Percentiles rank a stretch among this genome's conserved stretches.
phyloP scores from a whole-genome alignment of 331 rosid genomes.

The Malus hybrid region DNA sequence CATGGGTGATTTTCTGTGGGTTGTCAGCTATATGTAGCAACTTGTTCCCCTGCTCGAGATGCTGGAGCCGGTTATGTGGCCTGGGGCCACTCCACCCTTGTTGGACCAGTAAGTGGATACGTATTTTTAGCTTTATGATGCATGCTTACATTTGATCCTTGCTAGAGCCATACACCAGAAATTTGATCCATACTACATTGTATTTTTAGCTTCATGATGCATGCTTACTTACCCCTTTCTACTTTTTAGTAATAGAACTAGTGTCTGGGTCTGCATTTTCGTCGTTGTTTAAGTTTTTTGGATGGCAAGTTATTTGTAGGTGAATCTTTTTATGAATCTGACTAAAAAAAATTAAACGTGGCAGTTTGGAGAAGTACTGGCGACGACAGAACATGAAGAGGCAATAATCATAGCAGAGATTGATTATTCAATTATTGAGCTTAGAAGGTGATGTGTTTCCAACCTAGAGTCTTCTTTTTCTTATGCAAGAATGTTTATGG shows the following conservation, averaged over 20 bases:
- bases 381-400: constrained; percentile 83
- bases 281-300: background rate
- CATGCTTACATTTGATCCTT: background rate
- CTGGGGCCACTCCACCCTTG: constrained; percentile 98
- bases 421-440: constrained; percentile 63
- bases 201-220: too few relatives aligned
- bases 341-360: constrained; percentile 10
- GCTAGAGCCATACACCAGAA: background rate
- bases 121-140: constrained; percentile 1
- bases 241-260: background rate
- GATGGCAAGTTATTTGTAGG: background rate
- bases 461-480: background rate
- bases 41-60: constrained; percentile 96
- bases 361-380: constrained; percentile 80
- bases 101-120: constrained; percentile 78
- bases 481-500: background rate
- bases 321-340: background rate
- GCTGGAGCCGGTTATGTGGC: constrained; percentile 79
- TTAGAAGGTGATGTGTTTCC: constrained; percentile 43
- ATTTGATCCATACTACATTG: background rate
- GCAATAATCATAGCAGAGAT: constrained; percentile 64
- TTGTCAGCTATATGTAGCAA: constrained; percentile 78
- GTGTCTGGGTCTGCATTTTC: constrained; percentile 4
- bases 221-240: background rate
- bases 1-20: constrained; percentile 10